Evolutionary conservation across 805 yeast genomes (phyloP).

Genomic region (Torulaspora maleeae): DNA sequence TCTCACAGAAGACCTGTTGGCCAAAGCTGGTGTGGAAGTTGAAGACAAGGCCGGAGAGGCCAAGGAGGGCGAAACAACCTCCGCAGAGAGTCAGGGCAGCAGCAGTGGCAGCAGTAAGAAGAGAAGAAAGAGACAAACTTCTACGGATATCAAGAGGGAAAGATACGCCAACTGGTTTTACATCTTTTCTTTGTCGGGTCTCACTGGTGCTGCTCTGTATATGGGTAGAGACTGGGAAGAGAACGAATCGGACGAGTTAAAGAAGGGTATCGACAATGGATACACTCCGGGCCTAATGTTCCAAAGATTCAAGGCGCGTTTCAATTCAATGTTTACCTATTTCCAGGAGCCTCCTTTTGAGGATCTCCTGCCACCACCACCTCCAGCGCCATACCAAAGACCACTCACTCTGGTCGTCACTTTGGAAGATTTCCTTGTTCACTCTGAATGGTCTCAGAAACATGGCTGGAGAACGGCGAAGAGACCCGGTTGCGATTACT

Average conservation of each 20-base stretch:
- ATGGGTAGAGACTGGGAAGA: constrained; percentile 83
- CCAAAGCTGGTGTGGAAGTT: constrained; percentile 76
- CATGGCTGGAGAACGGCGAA: constrained; percentile 98
- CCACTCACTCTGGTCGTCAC: constrained; percentile 86
- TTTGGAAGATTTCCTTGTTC: constrained; percentile 85
- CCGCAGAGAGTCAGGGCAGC: constrained; percentile 11
- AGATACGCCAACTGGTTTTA: constrained; percentile 72
- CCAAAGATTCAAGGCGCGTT: constrained; percentile 65
- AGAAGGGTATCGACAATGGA: constrained; percentile 57
- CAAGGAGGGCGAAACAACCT: constrained; percentile 15
- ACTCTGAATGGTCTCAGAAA: constrained; percentile 86
- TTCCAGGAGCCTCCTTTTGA: constrained; percentile 93
- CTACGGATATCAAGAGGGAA: constrained; percentile 79
- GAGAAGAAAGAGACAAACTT: constrained; percentile 57
- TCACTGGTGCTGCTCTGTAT: constrained; percentile 55
- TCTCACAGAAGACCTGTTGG: constrained; percentile 74
- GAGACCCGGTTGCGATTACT: constrained; percentile 97
- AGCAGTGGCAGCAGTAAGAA: constrained; percentile 26
- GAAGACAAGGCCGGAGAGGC: constrained; percentile 33
- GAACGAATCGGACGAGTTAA: constrained; percentile 59
- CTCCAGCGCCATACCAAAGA: constrained; percentile 87
- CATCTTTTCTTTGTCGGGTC: constrained; percentile 46
- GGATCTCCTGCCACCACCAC: constrained; percentile 84
- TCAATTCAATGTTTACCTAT: constrained; percentile 67
- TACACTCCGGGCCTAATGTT: constrained; percentile 60